Evolutionary conservation across 2,329 filamentous ascomycete genomes (phyloP), one percentile per base, ranked within the genome.

Genomic region (Aspergillus candidus): DNA sequence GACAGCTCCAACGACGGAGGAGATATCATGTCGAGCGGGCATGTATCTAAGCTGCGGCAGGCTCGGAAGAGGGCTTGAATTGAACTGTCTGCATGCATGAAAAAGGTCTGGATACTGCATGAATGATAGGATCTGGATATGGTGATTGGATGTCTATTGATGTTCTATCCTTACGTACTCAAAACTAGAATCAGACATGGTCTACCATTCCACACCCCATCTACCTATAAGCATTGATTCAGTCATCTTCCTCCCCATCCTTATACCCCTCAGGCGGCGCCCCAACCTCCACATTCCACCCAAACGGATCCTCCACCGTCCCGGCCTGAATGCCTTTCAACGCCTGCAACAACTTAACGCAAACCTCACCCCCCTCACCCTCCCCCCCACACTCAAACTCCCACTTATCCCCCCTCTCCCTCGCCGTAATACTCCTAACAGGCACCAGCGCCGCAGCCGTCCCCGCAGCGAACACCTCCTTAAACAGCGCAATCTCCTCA

Each of bases 361-460:
- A 90, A 13, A 85, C 72, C 29, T 84, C 80, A 13, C 72, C 76
- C 8, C 70, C 69, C 36, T 49, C 51, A 11, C 58, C 73, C 14
- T 64, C 60, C 14, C 61, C 58, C 6, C 68, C 67, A 43, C 62
- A 61, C 12, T 73, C 64, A 56, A 79, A 84, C 6, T 63, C 62
- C 58, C 82, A 79, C 43, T 73, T 78, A 48, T 81, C 75, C 34
- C 68, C 65, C 34, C 68, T 73, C 12, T 75, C 79, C 39, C 69
- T 78, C 58, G 89, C 81, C 3, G 87, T 93, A 64, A 97, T 94
- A 55, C 86, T 93, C 49, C 85, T 85, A 67, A 96, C 93, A 1
- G 91, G 91, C 3, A 97, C 90, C 42, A 98, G 75, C 0, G 88
- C 87, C 0, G 90, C 91, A 0, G 91, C 91, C 0, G 91, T 97